Percentiles rank a stretch among this genome's conserved stretches.
Conservation (phyloP, 768 basidiomycete species). For the Xerocomellus intermedius region DNA sequence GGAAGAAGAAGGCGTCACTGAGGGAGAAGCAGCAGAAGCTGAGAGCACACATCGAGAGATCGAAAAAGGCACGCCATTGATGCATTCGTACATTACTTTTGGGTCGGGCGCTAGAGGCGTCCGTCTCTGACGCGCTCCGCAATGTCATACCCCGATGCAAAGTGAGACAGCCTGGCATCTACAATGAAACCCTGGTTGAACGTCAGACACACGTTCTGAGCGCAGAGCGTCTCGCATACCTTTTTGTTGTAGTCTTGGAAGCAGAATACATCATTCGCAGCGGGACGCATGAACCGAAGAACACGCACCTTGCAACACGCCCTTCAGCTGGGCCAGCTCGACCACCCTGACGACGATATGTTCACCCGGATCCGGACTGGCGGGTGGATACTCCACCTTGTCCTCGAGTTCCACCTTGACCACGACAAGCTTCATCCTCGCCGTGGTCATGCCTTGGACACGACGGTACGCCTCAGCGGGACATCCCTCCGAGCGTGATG, state of each 20-base stretch:
- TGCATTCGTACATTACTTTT: not conserved
- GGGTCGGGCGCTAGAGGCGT: slow-evolving; percentile 15
- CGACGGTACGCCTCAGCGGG: not conserved
- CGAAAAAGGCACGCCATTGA: slow-evolving; percentile 49
- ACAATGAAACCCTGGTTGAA: slow-evolving; percentile 54
- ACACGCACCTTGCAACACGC: slow-evolving; percentile 63
- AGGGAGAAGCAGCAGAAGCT: slow-evolving; percentile 79
- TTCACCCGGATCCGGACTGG: slow-evolving; percentile 85
- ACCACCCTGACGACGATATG: slow-evolving; percentile 74
- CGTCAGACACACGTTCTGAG: not conserved
- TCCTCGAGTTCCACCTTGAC: slow-evolving; percentile 68
- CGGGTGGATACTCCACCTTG: slow-evolving; percentile 62
- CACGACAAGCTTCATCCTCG: slow-evolving; percentile 87
- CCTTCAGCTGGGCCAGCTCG: slow-evolving; percentile 60
- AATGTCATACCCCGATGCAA: slow-evolving; percentile 68
- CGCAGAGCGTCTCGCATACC: slow-evolving; percentile 34
- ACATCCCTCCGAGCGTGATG: not conserved
- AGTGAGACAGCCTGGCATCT: slow-evolving; percentile 76
- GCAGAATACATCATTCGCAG: not conserved
- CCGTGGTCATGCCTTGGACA: slow-evolving; percentile 76
- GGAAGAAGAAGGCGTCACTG: slow-evolving; percentile 82
- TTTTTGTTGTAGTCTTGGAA: slow-evolving; percentile 58
- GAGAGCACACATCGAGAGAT: slow-evolving; percentile 69
- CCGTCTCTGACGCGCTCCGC: slow-evolving; percentile 39
- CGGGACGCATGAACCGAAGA: not conserved